Evolutionary conservation across 164 flowering plant genomes (phyloP).

Genomic region (Buxus sempervirens): DNA sequence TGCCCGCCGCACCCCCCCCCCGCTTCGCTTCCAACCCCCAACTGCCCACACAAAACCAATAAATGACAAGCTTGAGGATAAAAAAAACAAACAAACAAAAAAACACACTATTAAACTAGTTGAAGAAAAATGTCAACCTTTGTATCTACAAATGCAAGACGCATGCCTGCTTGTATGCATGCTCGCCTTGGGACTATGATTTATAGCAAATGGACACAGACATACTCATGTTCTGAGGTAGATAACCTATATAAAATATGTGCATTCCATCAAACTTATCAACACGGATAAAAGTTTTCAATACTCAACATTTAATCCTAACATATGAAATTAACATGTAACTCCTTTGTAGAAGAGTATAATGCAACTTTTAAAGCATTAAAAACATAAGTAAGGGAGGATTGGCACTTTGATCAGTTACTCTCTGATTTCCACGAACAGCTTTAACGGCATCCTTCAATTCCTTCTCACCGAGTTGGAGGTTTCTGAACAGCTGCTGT

Average conservation of each 20-base stretch:
- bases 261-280: neutral
- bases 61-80: too few relatives aligned
- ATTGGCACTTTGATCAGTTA: conserved; percentile 83
- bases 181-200: too few relatives aligned
- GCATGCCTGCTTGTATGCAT: too few relatives aligned
- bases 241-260: neutral
- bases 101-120: too few relatives aligned
- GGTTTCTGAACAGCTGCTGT: conserved; percentile 59
- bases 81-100: too few relatives aligned
- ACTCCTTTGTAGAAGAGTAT: neutral
- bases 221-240: too few relatives aligned
- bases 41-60: too few relatives aligned
- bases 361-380: neutral
- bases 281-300: neutral
- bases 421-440: conserved; percentile 87
- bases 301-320: neutral
- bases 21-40: too few relatives aligned
- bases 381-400: neutral
- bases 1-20: too few relatives aligned
- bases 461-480: conserved; percentile 68
- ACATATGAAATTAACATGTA: neutral
- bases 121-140: too few relatives aligned
- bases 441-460: conserved; percentile 81
- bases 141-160: too few relatives aligned
- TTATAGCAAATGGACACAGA: too few relatives aligned